phyloP scores from a whole-genome alignment of 306 rosid genomes.

The Prunus salicina region DNA sequence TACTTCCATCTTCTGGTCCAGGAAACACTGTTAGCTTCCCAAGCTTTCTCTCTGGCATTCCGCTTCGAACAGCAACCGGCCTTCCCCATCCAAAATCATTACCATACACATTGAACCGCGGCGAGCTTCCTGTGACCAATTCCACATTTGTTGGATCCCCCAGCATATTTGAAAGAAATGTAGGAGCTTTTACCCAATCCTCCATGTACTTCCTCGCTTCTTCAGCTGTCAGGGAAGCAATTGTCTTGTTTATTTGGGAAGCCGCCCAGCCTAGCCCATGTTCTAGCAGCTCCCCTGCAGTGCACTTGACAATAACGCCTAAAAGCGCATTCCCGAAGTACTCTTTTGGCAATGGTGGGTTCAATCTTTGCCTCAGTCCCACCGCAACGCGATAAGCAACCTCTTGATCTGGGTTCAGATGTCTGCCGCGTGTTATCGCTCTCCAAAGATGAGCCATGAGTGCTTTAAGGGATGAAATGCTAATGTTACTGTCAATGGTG shows the following conservation, averaged over 20 bases:
- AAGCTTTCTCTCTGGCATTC: background rate
- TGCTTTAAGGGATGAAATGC: constrained; percentile 5
- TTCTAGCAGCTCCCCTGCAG: background rate
- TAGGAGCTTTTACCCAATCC: constrained; percentile 9
- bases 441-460: constrained; percentile 2
- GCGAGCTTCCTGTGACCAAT: constrained; percentile 33
- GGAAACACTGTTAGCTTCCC: constrained; percentile 31
- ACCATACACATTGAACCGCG: constrained; percentile 39
- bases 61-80: constrained; percentile 42
- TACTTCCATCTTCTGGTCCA: constrained; percentile 41
- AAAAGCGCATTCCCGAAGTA: background rate
- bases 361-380: background rate
- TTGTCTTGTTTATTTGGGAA: background rate
- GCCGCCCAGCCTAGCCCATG: background rate
- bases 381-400: background rate
- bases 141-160: background rate
- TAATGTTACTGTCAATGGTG: background rate
- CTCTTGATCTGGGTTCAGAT: background rate
- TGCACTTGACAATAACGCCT: background rate
- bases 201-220: background rate
- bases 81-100: constrained; percentile 53
- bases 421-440: background rate
- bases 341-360: background rate
- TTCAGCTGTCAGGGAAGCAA: constrained; percentile 2
- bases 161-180: background rate